Evolutionary conservation across 345 rosid genomes (phyloP), one percentile per base, ranked within the genome.

Genomic region (Pistacia integerrima): DNA sequence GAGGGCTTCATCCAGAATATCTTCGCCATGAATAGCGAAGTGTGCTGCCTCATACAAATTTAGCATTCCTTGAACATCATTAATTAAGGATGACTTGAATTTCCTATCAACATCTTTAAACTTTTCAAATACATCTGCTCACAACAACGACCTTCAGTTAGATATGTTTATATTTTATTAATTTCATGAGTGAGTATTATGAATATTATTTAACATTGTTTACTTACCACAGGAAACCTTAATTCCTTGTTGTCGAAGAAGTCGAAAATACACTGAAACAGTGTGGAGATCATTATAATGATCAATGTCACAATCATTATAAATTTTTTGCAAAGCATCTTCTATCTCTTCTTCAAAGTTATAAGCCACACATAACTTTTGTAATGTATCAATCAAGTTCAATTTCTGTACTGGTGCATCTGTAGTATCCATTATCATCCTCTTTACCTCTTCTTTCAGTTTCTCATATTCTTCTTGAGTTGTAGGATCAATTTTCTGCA

Each of bases 301-400:
- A 25, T 65, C 51, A 11, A 0, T 16, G 7, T 5, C 57, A 54
- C 18, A 11, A 12, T 28, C 54, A 3, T 46, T 9, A 22, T 17
- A 44, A 5, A 81, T 63, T 4, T 48, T 18, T 2, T 70, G 61
- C 3, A 83, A 25, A 10, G 36, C 72, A 3, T 66, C 59, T 25
- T 78, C 73, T 1, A 83, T 78, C 56, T 80, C 86, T 8, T 0
- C 33, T 10, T 74, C 74, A 11, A 85, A 83, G 49, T 80, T 70
- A 20, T 81, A 83, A 4, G 72, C 41, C 7, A 77, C 71, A 2
- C 87, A 86, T 8, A 81, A 28, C 11, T 77, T 67, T 73, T 82
- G 86, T 10, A 80, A 17, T 8, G 72, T 74, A 77, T 83, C 86
- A 4, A 85, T 83, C 22, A 85, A 71, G 28, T 44, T 7, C 52